Percentiles rank a stretch among this genome's conserved stretches.
Evolutionary conservation across 2,329 filamentous ascomycete species (phyloP).

Genomic region (Colletotrichum tabaci): DNA sequence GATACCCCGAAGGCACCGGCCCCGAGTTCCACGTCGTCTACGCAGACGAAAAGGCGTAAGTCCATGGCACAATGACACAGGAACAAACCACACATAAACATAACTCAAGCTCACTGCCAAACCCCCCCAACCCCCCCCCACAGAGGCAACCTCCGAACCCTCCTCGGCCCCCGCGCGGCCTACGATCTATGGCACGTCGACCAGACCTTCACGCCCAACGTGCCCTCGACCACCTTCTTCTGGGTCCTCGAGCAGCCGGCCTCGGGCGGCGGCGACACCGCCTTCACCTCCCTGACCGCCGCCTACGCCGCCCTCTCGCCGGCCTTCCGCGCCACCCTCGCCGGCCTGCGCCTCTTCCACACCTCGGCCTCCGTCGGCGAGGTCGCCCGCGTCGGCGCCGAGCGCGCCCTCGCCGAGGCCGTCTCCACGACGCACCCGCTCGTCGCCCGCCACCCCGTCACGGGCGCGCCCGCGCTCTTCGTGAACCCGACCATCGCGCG

Average conservation of each 20-base stretch:
- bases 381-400: conserved; percentile 47
- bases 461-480: conserved; percentile 47
- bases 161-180: conserved; percentile 46
- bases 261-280: conserved; percentile 49
- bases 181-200: conserved; percentile 53
- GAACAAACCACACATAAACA: background rate
- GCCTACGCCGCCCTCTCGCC: conserved; percentile 50
- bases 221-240: conserved; percentile 52
- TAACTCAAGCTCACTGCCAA: no score
- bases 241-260: conserved; percentile 50
- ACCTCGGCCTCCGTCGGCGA: conserved; percentile 50
- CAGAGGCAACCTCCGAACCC: conserved; percentile 48
- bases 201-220: conserved; percentile 52
- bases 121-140: background rate
- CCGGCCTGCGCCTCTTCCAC: conserved; percentile 36
- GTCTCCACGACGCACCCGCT: conserved; percentile 50
- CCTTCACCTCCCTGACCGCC: conserved; percentile 49
- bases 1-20: conserved; percentile 49
- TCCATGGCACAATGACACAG: background rate
- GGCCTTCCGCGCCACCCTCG: conserved; percentile 43
- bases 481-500: conserved; percentile 51
- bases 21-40: conserved; percentile 53
- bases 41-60: conserved; percentile 50
- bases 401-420: conserved; percentile 49
- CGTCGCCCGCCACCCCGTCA: conserved; percentile 50